These are phyloP conservation scores for Calocybe cyanea DNA, from an alignment of 768 basidiomycete species.

Conservation along the genomic window DNA sequence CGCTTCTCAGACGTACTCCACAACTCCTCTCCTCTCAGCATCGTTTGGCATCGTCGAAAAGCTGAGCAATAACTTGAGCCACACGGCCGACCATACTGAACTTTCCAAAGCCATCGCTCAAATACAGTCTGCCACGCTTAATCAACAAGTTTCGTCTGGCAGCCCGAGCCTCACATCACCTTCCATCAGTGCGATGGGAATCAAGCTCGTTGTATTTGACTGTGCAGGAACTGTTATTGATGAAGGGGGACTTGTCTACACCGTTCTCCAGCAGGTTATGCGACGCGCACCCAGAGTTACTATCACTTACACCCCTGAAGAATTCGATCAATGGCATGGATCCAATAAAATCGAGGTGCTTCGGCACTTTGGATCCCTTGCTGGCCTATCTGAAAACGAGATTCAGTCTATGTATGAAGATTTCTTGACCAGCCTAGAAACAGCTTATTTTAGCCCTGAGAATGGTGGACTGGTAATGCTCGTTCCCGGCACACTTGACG, in stretches of 20 bases:
- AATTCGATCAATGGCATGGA: slow-evolving; percentile 12
- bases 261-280: slow-evolving; percentile 10
- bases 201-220: slow-evolving; percentile 11
- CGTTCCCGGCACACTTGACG: slow-evolving; percentile 4
- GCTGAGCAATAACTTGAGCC: slow-evolving; percentile 1
- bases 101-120: slow-evolving; percentile 2
- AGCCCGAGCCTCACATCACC: slow-evolving; percentile 1
- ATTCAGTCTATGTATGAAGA: slow-evolving; percentile 9
- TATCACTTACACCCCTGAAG: slow-evolving; percentile 8
- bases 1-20: slow-evolving; percentile 5
- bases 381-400: slow-evolving; percentile 8
- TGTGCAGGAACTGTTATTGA: slow-evolving; percentile 13
- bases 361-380: slow-evolving; percentile 8
- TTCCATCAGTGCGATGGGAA: slow-evolving; percentile 8
- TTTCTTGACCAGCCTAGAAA: slow-evolving; percentile 4
- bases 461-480: slow-evolving; percentile 3
- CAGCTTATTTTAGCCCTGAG: slow-evolving; percentile 7
- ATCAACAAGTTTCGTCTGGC: neutral
- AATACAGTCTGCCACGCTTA: slow-evolving; percentile 4
- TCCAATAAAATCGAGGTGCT: slow-evolving; percentile 11
- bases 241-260: slow-evolving; percentile 11
- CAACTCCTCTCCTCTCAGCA: slow-evolving; percentile 7
- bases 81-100: slow-evolving; percentile 3
- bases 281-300: slow-evolving; percentile 4
- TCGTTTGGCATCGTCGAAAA: slow-evolving; percentile 7